Evolutionary conservation across 257 asterid genomes (phyloP), one percentile per base, ranked within the genome.

Genomic region (Paraleonurus japonicus): DNA sequence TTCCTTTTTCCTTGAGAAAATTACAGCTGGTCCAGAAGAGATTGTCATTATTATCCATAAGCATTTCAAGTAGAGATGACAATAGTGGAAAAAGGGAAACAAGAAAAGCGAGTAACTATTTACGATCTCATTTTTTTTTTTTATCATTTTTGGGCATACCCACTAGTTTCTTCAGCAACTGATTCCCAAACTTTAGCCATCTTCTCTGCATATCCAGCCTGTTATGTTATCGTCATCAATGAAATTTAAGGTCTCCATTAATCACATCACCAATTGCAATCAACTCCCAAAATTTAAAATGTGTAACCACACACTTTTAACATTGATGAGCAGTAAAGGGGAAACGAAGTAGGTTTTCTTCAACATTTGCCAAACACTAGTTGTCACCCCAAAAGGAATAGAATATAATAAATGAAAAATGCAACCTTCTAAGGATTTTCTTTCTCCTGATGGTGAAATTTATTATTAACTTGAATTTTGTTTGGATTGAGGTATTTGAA

Each of bases 141-240:
- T 71, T 48, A 67, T 77, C 78, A 65, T 50, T 57, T 74, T 75
- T 77, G 85, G 16, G 19, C 83, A 66, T 86, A 86, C 77, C 76
- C 83, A 65, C 91, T 83, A 50, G 99, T 88, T 94, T 94, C 96
- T 72, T 87, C 87, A 16, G 96, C 96, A 70, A 94, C 96, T 4
- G 85, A 74, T 67, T 84, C 92, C 97, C 99, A 94, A 59, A 92
- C 96, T 12, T 53, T 81, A 7, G 95, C 96, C 90, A 89, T 89
- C 88, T 92, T 89, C 83, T 92, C 96, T 28, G 98, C 96, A 78
- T 92, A 92, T 67, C 98, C 98, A 39, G 89, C 96, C 98, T 92
- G 95, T 50, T 26, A 77, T 92, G 95, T 50, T 26, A 77, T 51
- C 32, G 76, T 51, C 63, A 71, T 61, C 15, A 23, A 71, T 45